Evolutionary conservation across 768 basidiomycete genomes (phyloP).

Genomic region (Hygrophorus pudorinus): DNA sequence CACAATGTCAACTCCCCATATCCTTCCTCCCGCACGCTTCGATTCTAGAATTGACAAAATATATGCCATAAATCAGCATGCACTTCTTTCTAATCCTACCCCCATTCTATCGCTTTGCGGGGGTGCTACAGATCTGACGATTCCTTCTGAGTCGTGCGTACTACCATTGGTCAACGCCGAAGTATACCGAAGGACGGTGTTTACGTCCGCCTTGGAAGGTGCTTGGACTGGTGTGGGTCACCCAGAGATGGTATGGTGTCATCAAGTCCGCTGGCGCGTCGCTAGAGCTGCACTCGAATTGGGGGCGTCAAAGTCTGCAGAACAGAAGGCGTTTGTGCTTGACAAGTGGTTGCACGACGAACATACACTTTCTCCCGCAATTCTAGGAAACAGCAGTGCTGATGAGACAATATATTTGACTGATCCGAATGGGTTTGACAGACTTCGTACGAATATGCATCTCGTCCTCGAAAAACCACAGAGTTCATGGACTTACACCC

Average conservation of each 20-base stretch:
- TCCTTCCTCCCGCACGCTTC: slow-evolving; percentile 79
- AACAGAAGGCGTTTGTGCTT: slow-evolving; percentile 28
- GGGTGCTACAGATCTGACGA: slow-evolving; percentile 84
- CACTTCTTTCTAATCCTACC: slow-evolving; percentile 36
- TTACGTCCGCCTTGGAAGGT: slow-evolving; percentile 83
- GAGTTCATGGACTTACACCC: slow-evolving; percentile 35
- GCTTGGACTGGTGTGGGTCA: slow-evolving; percentile 95
- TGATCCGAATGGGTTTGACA: slow-evolving; percentile 22
- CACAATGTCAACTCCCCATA: slow-evolving; percentile 95
- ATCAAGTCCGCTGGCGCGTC: slow-evolving; percentile 87
- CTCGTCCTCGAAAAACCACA: slow-evolving; percentile 36
- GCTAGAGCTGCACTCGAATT: slow-evolving; percentile 74
- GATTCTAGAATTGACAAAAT: slow-evolving; percentile 72
- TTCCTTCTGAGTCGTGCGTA: slow-evolving; percentile 83
- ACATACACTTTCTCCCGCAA: slow-evolving; percentile 33
- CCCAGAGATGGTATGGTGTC: slow-evolving; percentile 97
- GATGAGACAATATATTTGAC: slow-evolving; percentile 12
- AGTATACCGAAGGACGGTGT: slow-evolving; percentile 52
- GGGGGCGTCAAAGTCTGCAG: slow-evolving; percentile 20
- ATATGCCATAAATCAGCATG: slow-evolving; percentile 38
- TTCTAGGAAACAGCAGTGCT: slow-evolving; percentile 14
- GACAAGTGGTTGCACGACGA: slow-evolving; percentile 67
- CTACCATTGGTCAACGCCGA: slow-evolving; percentile 26
- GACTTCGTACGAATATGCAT: slow-evolving; percentile 24
- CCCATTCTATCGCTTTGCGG: slow-evolving; percentile 83